Evolutionary conservation across 2,329 filamentous ascomycete genomes (phyloP), one percentile per base, ranked within the genome.

Genomic region (Hypoxylon sp.): DNA sequence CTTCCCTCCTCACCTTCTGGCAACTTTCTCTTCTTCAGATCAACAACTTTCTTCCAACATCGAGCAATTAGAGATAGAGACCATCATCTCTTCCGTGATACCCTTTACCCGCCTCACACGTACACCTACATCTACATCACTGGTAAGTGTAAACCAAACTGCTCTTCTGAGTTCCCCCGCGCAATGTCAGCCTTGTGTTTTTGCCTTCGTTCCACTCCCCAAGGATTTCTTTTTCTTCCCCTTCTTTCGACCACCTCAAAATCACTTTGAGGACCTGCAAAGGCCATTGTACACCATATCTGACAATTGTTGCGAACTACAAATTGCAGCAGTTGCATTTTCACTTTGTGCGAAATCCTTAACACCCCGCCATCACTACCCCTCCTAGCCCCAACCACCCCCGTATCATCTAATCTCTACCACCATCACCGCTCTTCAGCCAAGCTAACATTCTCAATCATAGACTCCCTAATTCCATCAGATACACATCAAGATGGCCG

Each of bases 401-500:
- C 34, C 7, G 11, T 7, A 45, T 34, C 37, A 47, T 39, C 41
- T 23, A n/a, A 29, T 21, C 16, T 43, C 34, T 34, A 43, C 19
- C 25, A 39, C 16, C 37, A 37, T 45, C 14, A 8, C 37, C 39
- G 21, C 14, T 37, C 19, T 59, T 54, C 25, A 50, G 14, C 21
- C 5, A 60, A 51, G 30, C 66, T 70, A 63, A 70, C 52, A 32
- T 30, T 3, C 23, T 19, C 50, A 37, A 58, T 67, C 32, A 14
- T 16, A 74, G 70, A 72, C 12, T 62, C 53, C 50, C 32, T 51
- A 19, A 41, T 16, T 16, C 47, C 19, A 39, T 32, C 50, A 34
- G 45, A 61, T 61, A 53, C 45, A 53, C 45, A 61, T 79, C 83
- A 92, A 81, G 81, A 97, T 97, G 93, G 84, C 93, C 83, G 94